phyloP scores from a whole-genome alignment of 805 yeast genomes.

The Nakazawaea siamensis region DNA sequence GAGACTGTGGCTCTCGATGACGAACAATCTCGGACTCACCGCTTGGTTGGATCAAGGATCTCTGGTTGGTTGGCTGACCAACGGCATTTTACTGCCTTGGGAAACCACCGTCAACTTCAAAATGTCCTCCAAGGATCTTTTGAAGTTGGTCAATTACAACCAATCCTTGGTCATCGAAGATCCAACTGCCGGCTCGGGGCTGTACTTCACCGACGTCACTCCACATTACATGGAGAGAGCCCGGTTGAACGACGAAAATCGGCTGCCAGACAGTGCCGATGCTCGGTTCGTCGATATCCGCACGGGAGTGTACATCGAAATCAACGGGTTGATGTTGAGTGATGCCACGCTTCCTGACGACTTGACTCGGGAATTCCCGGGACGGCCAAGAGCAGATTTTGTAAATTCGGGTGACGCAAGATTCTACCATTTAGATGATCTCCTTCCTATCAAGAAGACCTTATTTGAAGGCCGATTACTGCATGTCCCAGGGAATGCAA shows the following conservation, averaged over 20 bases:
- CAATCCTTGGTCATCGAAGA: conserved; percentile 35
- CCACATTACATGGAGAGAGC: conserved; percentile 42
- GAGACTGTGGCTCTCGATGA: conserved; percentile 36
- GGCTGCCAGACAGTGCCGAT: conserved; percentile 35
- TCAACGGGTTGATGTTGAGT: conserved; percentile 37
- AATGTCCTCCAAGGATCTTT: conserved; percentile 39
- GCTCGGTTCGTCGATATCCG: conserved; percentile 53
- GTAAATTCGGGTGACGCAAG: conserved; percentile 28
- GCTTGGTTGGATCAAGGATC: conserved; percentile 45
- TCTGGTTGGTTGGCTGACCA: conserved; percentile 39
- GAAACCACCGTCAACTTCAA: conserved; percentile 41
- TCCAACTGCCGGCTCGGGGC: conserved; percentile 36
- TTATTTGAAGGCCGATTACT: conserved; percentile 23
- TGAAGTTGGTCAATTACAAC: conserved; percentile 38
- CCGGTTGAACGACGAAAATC: conserved; percentile 34
- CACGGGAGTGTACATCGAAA: conserved; percentile 52
- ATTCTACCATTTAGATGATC: conserved; percentile 19
- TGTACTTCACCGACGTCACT: conserved; percentile 36
- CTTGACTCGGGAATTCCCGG: conserved; percentile 12
- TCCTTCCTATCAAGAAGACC: conserved; percentile 19
- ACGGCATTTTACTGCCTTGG: conserved; percentile 46
- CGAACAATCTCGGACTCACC: conserved; percentile 30
- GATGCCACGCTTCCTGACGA: conserved; percentile 15
- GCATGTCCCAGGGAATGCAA: conserved; percentile 19
- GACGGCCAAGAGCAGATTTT: conserved; percentile 14